phyloP scores from a whole-genome alignment of 2,329 filamentous ascomycete species.

The Pyrenochaeta sp. region DNA sequence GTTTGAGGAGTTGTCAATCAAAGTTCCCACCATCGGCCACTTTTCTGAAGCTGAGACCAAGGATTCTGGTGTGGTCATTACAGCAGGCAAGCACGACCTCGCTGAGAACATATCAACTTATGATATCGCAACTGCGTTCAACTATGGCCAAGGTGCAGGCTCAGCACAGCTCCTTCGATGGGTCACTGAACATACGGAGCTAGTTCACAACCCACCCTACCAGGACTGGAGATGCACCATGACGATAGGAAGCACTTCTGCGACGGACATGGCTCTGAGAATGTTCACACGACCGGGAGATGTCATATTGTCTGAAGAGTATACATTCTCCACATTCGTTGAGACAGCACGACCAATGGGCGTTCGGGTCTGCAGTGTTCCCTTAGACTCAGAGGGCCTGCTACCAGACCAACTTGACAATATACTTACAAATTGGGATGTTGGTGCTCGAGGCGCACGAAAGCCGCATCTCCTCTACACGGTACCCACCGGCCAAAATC shows the following conservation, averaged over 20 bases:
- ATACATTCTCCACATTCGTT: slow-evolving; percentile 82
- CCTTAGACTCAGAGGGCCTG: slow-evolving; percentile 72
- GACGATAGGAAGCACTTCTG: slow-evolving; percentile 84
- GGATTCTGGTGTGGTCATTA: slow-evolving; percentile 66
- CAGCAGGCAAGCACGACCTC: slow-evolving; percentile 84
- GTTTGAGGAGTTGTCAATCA: slow-evolving; percentile 78
- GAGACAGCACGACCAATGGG: slow-evolving; percentile 71
- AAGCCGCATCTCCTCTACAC: slow-evolving; percentile 76
- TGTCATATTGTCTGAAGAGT: slow-evolving; percentile 84
- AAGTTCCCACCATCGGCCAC: slow-evolving; percentile 71
- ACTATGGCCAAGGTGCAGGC: slow-evolving; percentile 89
- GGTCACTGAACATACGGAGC: slow-evolving; percentile 93
- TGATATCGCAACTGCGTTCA: slow-evolving; percentile 88
- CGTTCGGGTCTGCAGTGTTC: slow-evolving; percentile 65
- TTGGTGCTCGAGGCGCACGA: slow-evolving; percentile 57
- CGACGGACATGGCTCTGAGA: slow-evolving; percentile 82
- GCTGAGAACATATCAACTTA: slow-evolving; percentile 66
- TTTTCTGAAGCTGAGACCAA: slow-evolving; percentile 75
- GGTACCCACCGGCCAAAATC: slow-evolving; percentile 86
- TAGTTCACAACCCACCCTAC: slow-evolving; percentile 86
- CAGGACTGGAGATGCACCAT: slow-evolving; percentile 87
- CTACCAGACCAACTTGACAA: slow-evolving; percentile 68
- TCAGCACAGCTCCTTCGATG: slow-evolving; percentile 87
- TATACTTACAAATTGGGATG: slow-evolving; percentile 71
- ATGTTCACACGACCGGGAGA: slow-evolving; percentile 82